Percentiles rank a stretch among this genome's conserved stretches.
These are phyloP conservation scores for Ophiostoma sp. DNA, from an alignment of 2,329 filamentous ascomycete species.

Conservation along the genomic window DNA sequence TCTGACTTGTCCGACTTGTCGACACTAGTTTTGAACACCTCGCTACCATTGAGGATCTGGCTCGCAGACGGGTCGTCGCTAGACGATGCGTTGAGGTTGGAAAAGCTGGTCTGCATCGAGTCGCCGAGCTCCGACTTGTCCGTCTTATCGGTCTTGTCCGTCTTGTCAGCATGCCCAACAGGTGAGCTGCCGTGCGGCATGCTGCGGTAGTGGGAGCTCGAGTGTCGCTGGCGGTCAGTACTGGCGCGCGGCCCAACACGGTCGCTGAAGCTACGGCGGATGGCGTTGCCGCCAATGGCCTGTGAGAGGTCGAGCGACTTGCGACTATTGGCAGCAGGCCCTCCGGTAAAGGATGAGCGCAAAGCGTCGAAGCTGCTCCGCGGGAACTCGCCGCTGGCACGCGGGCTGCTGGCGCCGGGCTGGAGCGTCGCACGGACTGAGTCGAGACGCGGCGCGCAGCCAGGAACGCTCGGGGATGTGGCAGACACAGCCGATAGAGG, in stretches of 20 bases:
- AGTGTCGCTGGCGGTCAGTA: slow-evolving; percentile 35
- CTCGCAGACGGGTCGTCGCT: slow-evolving; percentile 80
- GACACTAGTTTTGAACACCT: slow-evolving; percentile 77
- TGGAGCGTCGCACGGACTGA: slow-evolving; percentile 55
- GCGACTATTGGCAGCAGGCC: slow-evolving; percentile 31
- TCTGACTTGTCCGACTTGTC: not conserved
- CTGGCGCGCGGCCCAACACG: slow-evolving; percentile 48
- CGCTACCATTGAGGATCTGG: slow-evolving; percentile 80
- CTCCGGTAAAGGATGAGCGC: slow-evolving; percentile 34
- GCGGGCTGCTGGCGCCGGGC: slow-evolving; percentile 46
- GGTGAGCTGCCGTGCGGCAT: not conserved
- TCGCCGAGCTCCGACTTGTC: slow-evolving; percentile 48
- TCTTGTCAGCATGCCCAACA: not conserved
- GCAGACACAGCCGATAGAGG: slow-evolving; percentile 24
- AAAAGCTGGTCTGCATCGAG: slow-evolving; percentile 54
- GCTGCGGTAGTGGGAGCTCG: slow-evolving; percentile 4
- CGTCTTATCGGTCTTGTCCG: not conserved
- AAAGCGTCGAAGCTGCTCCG: slow-evolving; percentile 52
- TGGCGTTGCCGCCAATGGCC: slow-evolving; percentile 39
- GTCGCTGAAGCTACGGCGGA: slow-evolving; percentile 59
- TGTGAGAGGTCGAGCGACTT: slow-evolving; percentile 48
- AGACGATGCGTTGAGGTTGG: slow-evolving; percentile 62
- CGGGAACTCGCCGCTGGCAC: slow-evolving; percentile 49
- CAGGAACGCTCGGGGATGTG: slow-evolving; percentile 16
- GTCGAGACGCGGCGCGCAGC: slow-evolving; percentile 44